Base-by-base conservation (phyloP, 1,284 basidiomycete genomes). In the Sporisorium reilianum region DNA sequence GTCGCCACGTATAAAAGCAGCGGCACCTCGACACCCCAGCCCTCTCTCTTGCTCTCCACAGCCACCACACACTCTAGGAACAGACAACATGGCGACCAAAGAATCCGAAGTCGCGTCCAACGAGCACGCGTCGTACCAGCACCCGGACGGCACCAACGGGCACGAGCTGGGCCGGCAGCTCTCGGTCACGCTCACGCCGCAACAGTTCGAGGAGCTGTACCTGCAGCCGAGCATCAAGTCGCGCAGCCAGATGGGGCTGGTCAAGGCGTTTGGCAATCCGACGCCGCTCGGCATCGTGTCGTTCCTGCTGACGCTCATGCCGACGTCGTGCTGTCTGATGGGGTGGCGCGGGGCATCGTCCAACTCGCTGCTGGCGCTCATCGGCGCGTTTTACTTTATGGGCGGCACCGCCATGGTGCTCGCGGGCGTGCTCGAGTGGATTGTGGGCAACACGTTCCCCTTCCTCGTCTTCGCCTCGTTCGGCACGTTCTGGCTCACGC, bases 171-270 rank as follows among this genome's bases (percentile, higher is more conserved):
- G 64, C 18, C 67, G 75, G 11, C 77, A 77, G 51, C 72, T 78
- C 53, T 75, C 71, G 34, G 76, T 79, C 62, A 75, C 71, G 7
- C 54, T 79, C 26, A 79, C 72, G 5, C 68, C 54, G 3, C 63
- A 72, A 54, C 77, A 79, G 44, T 79, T 79, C 52, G 77, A 78
- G 42, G 64, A 69, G 42, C 56, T 79, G 9, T 79, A 79, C 63
- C 49, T 79, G 5, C 77, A 79, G 42, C 77, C 77, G 5, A 45
- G 52, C 26, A 44, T 69, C 57, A 73, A 71, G 53, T 69, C 65
- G 0, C 42, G 64, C 0, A 45, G 46, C 22, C 73, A 76, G 20
- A 22, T 55, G 22, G 51, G 62, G n/a, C 48, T 72, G 6, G 64
- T 79, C 67, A 79, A 79, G 59, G 68, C 77, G 0, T 57, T 77